These are phyloP conservation scores for Isoetes engelmannii DNA, from an alignment of 83 land plant genomes.

Conservation along the genomic window DNA sequence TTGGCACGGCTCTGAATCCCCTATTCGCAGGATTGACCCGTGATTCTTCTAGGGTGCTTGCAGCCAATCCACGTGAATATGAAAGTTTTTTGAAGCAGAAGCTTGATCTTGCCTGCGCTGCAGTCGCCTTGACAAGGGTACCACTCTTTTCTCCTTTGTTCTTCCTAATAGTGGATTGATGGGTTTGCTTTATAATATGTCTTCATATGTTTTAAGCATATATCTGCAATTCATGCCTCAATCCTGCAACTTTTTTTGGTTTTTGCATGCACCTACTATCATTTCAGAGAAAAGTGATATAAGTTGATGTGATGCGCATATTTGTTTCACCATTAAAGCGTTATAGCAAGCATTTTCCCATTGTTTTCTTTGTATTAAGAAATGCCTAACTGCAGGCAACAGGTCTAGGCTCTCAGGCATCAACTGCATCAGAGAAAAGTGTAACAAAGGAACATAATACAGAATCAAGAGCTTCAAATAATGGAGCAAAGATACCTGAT, in stretches of 20 bases:
- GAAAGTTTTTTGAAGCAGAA: constrained; percentile 54
- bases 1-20: constrained; percentile 20
- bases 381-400: too few relatives aligned
- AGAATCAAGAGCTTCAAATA: too few relatives aligned
- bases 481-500: too few relatives aligned
- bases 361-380: too few relatives aligned
- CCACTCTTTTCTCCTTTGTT: not conserved
- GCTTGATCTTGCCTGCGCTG: constrained; percentile 84
- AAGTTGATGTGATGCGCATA: not conserved
- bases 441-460: too few relatives aligned
- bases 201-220: not conserved
- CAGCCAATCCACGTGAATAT: constrained; percentile 50
- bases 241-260: not conserved
- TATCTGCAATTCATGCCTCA: not conserved
- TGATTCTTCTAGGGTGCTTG: not conserved
- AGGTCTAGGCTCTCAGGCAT: too few relatives aligned
- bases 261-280: not conserved
- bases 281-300: not conserved
- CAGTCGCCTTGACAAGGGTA: constrained; percentile 71
- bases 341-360: too few relatives aligned
- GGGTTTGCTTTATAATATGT: not conserved
- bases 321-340: too few relatives aligned
- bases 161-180: not conserved
- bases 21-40: constrained; percentile 26
- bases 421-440: too few relatives aligned